Evolutionary conservation across 768 basidiomycete genomes (phyloP).

Genomic region (Boletus pseudopeckii): DNA sequence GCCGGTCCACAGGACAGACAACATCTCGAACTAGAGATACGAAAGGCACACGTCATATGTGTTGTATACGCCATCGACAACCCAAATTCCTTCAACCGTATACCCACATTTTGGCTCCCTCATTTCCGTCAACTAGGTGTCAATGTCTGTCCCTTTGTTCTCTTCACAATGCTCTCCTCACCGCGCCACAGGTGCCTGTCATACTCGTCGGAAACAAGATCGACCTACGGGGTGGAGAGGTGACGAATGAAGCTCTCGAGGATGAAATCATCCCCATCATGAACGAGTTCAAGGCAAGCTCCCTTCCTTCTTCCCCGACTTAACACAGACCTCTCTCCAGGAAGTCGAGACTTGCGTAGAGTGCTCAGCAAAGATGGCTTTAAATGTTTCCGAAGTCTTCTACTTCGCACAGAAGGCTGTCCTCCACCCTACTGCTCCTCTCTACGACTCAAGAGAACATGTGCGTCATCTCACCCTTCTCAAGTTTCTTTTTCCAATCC

Average conservation of each 20-base stretch:
- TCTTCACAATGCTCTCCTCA: constrained; percentile 3
- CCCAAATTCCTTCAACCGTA: constrained; percentile 92
- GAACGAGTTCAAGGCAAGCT: constrained; percentile 92
- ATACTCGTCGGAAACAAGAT: constrained; percentile 99
- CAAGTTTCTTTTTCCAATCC: constrained; percentile 8
- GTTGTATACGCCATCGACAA: constrained; percentile 98
- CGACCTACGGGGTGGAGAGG: constrained; percentile 87
- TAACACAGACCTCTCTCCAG: constrained; percentile 39
- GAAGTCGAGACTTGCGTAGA: constrained; percentile 99
- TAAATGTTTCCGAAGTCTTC: constrained; percentile 96
- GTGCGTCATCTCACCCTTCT: constrained; percentile 42
- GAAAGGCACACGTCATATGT: constrained; percentile 97
- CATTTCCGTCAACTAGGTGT: constrained; percentile 93
- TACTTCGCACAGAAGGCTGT: constrained; percentile 99
- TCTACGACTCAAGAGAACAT: constrained; percentile 96
- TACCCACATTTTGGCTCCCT: constrained; percentile 98
- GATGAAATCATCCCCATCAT: constrained; percentile 96
- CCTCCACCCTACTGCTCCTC: constrained; percentile 90
- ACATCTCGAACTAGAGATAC: constrained; percentile 92
- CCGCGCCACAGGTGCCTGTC: constrained; percentile 71
- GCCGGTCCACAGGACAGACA: constrained; percentile 82
- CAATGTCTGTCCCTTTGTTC: constrained; percentile 57
- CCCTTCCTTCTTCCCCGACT: not conserved
- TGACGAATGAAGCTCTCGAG: constrained; percentile 91
- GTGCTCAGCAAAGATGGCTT: constrained; percentile 84